Evolutionary conservation across 179 eudicot genomes (phyloP).

Genomic region (Kewa caespitosa): DNA sequence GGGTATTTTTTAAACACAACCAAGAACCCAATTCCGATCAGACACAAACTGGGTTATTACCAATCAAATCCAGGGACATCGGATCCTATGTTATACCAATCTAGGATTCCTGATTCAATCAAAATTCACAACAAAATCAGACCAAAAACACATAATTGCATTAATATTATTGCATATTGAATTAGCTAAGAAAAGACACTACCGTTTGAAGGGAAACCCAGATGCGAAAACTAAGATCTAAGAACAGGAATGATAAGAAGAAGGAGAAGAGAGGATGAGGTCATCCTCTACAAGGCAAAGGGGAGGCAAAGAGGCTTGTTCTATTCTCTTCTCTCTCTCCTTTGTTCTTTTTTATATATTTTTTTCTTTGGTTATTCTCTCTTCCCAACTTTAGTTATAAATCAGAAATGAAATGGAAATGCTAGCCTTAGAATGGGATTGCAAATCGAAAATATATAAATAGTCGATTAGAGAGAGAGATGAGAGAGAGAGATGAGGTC

Average conservation of each 20-base stretch:
- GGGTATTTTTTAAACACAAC: slow-evolving; percentile 42
- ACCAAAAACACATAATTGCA: slow-evolving; percentile 26
- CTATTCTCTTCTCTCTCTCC: slow-evolving; percentile 26
- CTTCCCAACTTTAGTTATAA: slow-evolving; percentile 5
- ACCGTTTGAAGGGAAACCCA: slow-evolving; percentile 42
- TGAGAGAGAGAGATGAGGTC: background rate
- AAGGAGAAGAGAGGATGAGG: slow-evolving; percentile 62
- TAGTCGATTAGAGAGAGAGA: background rate
- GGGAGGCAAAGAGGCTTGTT: too few species aligned
- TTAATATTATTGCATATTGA: slow-evolving; percentile 18
- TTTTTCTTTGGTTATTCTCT: slow-evolving; percentile 29
- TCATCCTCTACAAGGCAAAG: slow-evolving; percentile 60
- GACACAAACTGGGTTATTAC: slow-evolving; percentile 36
- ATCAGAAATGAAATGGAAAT: background rate
- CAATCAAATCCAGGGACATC: slow-evolving; percentile 49
- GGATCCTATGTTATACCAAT: slow-evolving; percentile 44
- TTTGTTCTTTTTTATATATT: slow-evolving; percentile 26
- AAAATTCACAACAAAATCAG: slow-evolving; percentile 8
- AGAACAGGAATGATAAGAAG: slow-evolving; percentile 46
- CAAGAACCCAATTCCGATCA: slow-evolving; percentile 45
- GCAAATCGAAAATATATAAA: slow-evolving; percentile 11
- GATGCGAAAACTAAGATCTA: slow-evolving; percentile 68
- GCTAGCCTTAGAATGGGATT: background rate
- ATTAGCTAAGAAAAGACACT: slow-evolving; percentile 14
- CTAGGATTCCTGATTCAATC: slow-evolving; percentile 36